Conservation (phyloP, 768 basidiomycete genomes). For the Serendipita sp. region DNA sequence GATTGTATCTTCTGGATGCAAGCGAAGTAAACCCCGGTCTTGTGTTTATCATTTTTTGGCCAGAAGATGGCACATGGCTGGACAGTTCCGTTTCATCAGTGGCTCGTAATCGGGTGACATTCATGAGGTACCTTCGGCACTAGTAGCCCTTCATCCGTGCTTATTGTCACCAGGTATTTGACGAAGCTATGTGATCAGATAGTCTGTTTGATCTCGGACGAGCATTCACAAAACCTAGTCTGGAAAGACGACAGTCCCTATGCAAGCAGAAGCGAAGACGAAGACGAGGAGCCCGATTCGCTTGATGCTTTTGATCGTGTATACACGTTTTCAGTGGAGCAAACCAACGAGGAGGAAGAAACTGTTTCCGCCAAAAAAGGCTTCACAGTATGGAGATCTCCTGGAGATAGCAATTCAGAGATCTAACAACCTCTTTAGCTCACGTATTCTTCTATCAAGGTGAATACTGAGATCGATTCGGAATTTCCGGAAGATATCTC, state of each 20-base stretch:
- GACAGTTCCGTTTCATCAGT: conserved; percentile 30
- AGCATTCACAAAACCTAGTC: conserved; percentile 29
- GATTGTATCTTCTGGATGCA: conserved; percentile 28
- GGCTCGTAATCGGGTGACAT: conserved; percentile 37
- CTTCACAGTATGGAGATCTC: conserved; percentile 24
- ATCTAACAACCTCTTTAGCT: not conserved
- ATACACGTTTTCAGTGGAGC: conserved; percentile 36
- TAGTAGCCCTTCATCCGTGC: not conserved
- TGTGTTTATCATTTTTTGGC: conserved; percentile 46
- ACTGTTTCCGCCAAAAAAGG: conserved; percentile 27
- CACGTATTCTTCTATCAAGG: not conserved
- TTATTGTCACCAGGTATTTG: conserved; percentile 29
- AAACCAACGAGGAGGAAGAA: conserved; percentile 40
- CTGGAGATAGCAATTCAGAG: not conserved
- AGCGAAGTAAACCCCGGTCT: conserved; percentile 12
- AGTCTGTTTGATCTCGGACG: conserved; percentile 31
- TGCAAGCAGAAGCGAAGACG: conserved; percentile 14
- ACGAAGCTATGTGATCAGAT: conserved; percentile 43
- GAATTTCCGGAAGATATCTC: not conserved
- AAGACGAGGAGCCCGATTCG: conserved; percentile 17
- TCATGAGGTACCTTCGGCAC: conserved; percentile 32
- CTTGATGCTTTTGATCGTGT: conserved; percentile 31
- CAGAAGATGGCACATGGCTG: conserved; percentile 41
- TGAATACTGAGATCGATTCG: not conserved
- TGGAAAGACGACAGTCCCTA: conserved; percentile 18